Evolutionary conservation across 352 stramenopile genomes (phyloP).

Genomic region (Aphanomyces invadans): DNA sequence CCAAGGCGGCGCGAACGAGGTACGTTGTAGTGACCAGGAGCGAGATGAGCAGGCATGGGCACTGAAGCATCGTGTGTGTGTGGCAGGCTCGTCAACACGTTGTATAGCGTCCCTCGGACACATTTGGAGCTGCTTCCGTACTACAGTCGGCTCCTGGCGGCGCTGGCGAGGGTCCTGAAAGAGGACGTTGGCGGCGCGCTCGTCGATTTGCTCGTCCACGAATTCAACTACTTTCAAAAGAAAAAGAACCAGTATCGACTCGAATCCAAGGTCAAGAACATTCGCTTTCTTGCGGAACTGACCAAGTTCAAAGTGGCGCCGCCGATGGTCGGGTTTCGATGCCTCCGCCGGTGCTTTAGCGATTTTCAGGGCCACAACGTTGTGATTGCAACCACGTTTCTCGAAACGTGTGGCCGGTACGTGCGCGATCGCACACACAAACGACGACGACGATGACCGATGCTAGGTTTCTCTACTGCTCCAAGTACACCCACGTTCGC

Average conservation of each 20-base stretch:
- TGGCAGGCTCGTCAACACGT: constrained; percentile 80
- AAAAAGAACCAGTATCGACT: constrained; percentile 91
- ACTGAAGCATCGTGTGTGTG: too few relatives aligned
- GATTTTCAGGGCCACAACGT: constrained; percentile 96
- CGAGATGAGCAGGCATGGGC: too few relatives aligned
- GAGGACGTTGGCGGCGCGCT: constrained; percentile 88
- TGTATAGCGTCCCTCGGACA: constrained; percentile 90
- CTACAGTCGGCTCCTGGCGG: constrained; percentile 91
- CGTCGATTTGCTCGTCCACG: constrained; percentile 86
- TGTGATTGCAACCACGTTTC: constrained; percentile 90
- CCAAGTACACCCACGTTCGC: constrained; percentile 89
- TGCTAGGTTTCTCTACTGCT: constrained; percentile 86
- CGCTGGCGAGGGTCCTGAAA: constrained; percentile 87
- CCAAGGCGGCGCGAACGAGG: constrained; percentile 86
- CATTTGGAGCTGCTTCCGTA: constrained; percentile 93
- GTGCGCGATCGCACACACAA: background rate
- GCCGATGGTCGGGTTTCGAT: constrained; percentile 90
- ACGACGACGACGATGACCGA: background rate
- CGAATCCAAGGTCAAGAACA: constrained; percentile 94
- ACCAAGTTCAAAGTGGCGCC: constrained; percentile 96
- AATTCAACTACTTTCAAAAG: constrained; percentile 92
- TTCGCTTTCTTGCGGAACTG: constrained; percentile 92
- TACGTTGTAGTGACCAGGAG: background rate
- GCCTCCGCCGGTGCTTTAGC: constrained; percentile 89
- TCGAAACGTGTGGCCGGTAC: constrained; percentile 92